These are phyloP conservation scores for Phytophthora sojae DNA, from an alignment of 352 stramenopile species.

Conservation along the genomic window DNA sequence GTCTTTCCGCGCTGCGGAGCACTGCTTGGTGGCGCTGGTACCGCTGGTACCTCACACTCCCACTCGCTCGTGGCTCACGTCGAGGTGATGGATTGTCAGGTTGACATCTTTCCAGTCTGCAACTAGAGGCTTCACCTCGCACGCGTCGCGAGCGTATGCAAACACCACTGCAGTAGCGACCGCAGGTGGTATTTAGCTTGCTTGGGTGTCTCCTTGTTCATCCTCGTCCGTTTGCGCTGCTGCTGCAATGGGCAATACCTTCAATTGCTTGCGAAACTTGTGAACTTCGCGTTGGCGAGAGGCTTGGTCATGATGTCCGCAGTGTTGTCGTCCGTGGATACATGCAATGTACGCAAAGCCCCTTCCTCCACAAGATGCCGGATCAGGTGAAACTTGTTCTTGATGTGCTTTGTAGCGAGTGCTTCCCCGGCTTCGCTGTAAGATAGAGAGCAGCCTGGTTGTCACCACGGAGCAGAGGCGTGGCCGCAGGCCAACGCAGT, in stretches of 20 bases:
- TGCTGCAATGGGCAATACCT: not conserved
- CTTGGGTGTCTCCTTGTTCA: not conserved
- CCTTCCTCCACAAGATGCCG: not conserved
- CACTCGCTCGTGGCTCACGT: not conserved
- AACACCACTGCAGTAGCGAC: not conserved
- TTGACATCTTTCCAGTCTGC: not conserved
- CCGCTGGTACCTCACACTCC: too few relatives aligned
- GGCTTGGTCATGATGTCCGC: not conserved
- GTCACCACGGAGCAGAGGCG: conserved; percentile 10
- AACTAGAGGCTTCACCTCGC: not conserved
- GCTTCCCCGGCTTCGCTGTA: not conserved
- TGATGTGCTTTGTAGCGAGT: not conserved
- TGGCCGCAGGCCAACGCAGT: not conserved
- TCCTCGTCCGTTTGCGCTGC: not conserved
- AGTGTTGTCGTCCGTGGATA: not conserved
- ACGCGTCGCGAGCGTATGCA: not conserved
- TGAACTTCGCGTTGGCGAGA: not conserved
- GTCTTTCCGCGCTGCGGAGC: too few relatives aligned
- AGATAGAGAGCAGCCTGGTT: not conserved
- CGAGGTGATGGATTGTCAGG: not conserved
- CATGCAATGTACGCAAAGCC: not conserved
- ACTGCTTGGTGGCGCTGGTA: too few relatives aligned
- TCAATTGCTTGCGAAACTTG: not conserved
- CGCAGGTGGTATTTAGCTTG: not conserved
- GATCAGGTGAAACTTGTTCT: not conserved